These are phyloP conservation scores for Trichosporon ovoides DNA, from an alignment of 1,284 basidiomycete species.

Conservation along the genomic window DNA sequence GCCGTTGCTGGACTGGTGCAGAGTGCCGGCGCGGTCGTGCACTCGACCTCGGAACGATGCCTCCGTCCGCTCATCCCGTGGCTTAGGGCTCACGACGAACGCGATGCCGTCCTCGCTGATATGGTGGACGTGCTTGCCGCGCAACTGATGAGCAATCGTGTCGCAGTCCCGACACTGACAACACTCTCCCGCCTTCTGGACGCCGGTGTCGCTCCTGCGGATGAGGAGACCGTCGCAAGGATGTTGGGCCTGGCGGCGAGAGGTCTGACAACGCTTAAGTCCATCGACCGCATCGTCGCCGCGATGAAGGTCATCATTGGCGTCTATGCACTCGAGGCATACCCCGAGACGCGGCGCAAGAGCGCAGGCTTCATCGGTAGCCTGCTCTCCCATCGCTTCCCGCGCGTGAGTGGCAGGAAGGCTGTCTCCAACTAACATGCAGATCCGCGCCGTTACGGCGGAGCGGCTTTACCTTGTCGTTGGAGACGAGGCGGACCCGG, in stretches of 20 bases:
- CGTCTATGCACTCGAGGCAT: constrained; percentile 10
- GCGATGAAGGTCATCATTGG: constrained; percentile 66
- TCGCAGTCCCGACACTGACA: constrained; percentile 72
- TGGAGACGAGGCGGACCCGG: constrained; percentile 62
- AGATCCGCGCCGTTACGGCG: constrained; percentile 72
- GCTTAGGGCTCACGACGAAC: constrained; percentile 51
- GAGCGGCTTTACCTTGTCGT: constrained; percentile 72
- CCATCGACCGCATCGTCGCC: constrained; percentile 65
- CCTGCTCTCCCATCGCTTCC: constrained; percentile 71
- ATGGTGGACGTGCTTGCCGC: constrained; percentile 55
- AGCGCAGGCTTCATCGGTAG: constrained; percentile 54
- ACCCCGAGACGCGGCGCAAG: constrained; percentile 46
- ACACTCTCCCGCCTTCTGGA: constrained; percentile 67
- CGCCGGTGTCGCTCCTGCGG: constrained; percentile 41
- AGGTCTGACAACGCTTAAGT: constrained; percentile 57
- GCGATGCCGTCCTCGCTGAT: constrained; percentile 53
- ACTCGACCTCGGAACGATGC: constrained; percentile 68
- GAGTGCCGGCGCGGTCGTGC: constrained; percentile 71
- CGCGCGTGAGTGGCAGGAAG: constrained; percentile 67
- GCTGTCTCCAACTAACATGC: constrained; percentile 15
- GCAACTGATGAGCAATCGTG: constrained; percentile 60
- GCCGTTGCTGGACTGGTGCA: constrained; percentile 68
- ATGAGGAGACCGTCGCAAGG: neutral
- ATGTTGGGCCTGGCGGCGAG: constrained; percentile 18
- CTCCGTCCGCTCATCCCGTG: constrained; percentile 57